phyloP scores from a whole-genome alignment of 2,329 filamentous ascomycete genomes.

The Chaetoscypha palmicola region DNA sequence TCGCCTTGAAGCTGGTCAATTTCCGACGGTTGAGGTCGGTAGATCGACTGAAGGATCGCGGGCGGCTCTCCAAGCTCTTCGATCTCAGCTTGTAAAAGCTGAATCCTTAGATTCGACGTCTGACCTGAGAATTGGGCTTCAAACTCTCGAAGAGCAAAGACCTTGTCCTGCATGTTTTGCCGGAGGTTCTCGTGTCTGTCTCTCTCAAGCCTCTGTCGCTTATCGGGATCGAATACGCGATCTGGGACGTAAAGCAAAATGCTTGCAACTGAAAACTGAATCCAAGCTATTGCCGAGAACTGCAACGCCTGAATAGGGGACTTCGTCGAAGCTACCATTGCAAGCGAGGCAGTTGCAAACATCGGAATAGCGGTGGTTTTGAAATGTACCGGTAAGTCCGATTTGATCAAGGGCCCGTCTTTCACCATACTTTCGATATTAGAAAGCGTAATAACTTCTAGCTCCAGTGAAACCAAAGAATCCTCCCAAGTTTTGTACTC shows the following conservation, averaged over 20 bases:
- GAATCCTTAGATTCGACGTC: constrained; percentile 57
- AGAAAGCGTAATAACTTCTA: neutral
- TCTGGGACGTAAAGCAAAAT: constrained; percentile 81
- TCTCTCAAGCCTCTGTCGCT: constrained; percentile 58
- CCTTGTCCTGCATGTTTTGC: constrained; percentile 45
- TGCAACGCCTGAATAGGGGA: constrained; percentile 21
- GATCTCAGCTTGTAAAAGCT: constrained; percentile 56
- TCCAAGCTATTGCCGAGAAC: constrained; percentile 57
- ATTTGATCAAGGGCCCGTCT: neutral
- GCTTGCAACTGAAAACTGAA: constrained; percentile 66
- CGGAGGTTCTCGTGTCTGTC: constrained; percentile 51
- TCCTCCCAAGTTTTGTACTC: neutral
- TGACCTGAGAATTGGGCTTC: constrained; percentile 63
- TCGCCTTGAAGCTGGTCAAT: constrained; percentile 71
- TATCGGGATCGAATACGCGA: constrained; percentile 74
- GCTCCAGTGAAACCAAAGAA: neutral
- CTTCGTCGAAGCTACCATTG: constrained; percentile 28
- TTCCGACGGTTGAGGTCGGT: constrained; percentile 62
- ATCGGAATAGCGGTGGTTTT: constrained; percentile 27
- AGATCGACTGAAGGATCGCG: constrained; percentile 56
- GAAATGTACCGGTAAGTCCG: neutral
- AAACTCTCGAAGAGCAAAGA: constrained; percentile 57
- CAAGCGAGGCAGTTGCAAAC: constrained; percentile 31
- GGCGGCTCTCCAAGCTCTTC: constrained; percentile 59
- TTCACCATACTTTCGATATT: neutral